Percentiles rank a stretch among this genome's conserved stretches.
These are phyloP conservation scores for Cutaneotrichosporon sp. DNA, from an alignment of 1,284 basidiomycete genomes.

Conservation along the genomic window DNA sequence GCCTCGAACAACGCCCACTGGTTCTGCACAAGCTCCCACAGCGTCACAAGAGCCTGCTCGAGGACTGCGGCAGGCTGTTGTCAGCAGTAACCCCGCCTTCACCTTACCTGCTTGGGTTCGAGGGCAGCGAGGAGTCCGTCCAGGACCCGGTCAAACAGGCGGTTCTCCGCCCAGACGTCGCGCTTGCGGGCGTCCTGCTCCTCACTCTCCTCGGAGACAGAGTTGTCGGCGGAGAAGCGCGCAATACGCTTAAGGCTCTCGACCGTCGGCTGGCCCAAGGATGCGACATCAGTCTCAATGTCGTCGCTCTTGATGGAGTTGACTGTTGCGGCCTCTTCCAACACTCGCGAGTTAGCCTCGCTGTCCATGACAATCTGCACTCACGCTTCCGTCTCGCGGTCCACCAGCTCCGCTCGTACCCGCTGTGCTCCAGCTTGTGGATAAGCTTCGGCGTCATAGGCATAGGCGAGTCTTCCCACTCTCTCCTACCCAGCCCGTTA, in stretches of 20 bases:
- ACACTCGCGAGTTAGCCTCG: constrained; percentile 22
- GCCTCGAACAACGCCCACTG: constrained; percentile 45
- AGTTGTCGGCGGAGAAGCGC: constrained; percentile 34
- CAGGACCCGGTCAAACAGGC: constrained; percentile 37
- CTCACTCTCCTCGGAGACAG: constrained; percentile 13
- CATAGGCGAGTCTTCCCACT: constrained; percentile 47
- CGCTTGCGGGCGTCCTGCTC: constrained; percentile 16
- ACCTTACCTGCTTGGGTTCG: constrained; percentile 30
- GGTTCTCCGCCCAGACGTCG: constrained; percentile 30
- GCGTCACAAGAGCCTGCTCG: constrained; percentile 40
- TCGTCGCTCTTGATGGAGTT: constrained; percentile 13
- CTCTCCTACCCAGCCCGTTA: background rate
- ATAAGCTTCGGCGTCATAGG: constrained; percentile 24
- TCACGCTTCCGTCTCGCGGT: constrained; percentile 37
- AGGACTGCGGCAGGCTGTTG: constrained; percentile 29
- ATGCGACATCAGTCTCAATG: constrained; percentile 29
- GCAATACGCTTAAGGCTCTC: constrained; percentile 39
- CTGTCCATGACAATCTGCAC: constrained; percentile 4
- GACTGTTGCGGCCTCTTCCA: constrained; percentile 34
- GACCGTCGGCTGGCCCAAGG: constrained; percentile 24
- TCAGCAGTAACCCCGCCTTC: background rate
- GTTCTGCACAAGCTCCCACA: constrained; percentile 49
- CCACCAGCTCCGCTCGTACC: constrained; percentile 49
- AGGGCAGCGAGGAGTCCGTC: constrained; percentile 35
- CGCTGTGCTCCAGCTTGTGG: constrained; percentile 32